phyloP scores from a whole-genome alignment of 176 grass and related monocot species.

The Cymbopogon citratus region DNA sequence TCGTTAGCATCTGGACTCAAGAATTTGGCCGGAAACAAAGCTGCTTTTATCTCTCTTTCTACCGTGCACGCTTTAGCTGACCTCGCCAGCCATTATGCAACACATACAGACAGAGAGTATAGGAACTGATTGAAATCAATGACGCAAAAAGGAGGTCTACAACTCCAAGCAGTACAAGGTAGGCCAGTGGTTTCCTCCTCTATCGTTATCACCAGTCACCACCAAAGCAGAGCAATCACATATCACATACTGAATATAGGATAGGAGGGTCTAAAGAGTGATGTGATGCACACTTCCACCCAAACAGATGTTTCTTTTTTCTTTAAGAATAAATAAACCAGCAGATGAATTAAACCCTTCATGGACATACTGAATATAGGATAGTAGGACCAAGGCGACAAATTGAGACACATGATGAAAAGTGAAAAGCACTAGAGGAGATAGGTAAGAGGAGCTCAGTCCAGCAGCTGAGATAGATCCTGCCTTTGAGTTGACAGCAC shows the following conservation, averaged over 20 bases:
- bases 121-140: background rate
- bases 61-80: background rate
- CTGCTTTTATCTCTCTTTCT: background rate
- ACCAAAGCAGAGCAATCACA: background rate
- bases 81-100: background rate
- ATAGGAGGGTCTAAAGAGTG: background rate
- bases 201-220: background rate
- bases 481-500: too few species aligned
- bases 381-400: background rate
- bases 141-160: background rate
- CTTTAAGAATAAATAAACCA: background rate
- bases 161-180: background rate
- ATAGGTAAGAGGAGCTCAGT: too few species aligned
- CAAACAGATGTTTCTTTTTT: background rate
- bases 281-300: background rate
- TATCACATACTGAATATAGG: background rate
- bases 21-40: slow-evolving; percentile 5
- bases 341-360: background rate
- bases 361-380: background rate
- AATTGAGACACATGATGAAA: background rate
- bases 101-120: background rate
- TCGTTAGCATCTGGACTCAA: background rate
- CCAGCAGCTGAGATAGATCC: too few species aligned
- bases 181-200: background rate
- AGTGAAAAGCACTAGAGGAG: background rate